These are phyloP conservation scores for Tillandsia fasciculata DNA, from an alignment of 176 grass and related monocot genomes.

Conservation along the genomic window DNA sequence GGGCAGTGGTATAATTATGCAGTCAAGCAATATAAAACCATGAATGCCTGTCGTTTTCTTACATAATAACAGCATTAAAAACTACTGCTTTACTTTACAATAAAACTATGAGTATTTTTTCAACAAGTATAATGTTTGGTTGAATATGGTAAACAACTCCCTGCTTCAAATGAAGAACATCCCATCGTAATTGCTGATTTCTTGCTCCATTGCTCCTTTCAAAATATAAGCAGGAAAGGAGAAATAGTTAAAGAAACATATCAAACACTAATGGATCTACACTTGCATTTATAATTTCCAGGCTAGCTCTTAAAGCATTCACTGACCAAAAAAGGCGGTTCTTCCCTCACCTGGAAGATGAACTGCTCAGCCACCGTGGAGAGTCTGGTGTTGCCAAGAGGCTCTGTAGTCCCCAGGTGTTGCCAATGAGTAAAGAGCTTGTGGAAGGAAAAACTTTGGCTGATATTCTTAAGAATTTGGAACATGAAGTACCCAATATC, in stretches of 20 bases:
- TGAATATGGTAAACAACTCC: no score
- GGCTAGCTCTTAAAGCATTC: conserved; percentile 95
- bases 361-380: conserved; percentile 36
- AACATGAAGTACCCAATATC: conserved; percentile 51
- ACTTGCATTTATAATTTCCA: conserved; percentile 33
- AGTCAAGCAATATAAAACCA: no score
- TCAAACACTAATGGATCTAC: not conserved
- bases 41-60: no score
- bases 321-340: conserved; percentile 91
- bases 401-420: conserved; percentile 7
- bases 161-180: not conserved
- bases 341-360: conserved; percentile 93
- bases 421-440: conserved; percentile 21
- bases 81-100: no score
- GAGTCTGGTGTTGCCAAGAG: conserved; percentile 46
- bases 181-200: not conserved
- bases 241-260: not conserved
- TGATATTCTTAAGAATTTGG: conserved; percentile 65
- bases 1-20: no score
- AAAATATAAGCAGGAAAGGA: not conserved
- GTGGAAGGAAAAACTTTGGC: conserved; percentile 53
- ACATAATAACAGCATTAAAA: no score
- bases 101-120: no score
- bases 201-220: not conserved
- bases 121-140: no score